phyloP scores from a whole-genome alignment of 495 filamentous ascomycete genomes.

The Extremus antarcticus region DNA sequence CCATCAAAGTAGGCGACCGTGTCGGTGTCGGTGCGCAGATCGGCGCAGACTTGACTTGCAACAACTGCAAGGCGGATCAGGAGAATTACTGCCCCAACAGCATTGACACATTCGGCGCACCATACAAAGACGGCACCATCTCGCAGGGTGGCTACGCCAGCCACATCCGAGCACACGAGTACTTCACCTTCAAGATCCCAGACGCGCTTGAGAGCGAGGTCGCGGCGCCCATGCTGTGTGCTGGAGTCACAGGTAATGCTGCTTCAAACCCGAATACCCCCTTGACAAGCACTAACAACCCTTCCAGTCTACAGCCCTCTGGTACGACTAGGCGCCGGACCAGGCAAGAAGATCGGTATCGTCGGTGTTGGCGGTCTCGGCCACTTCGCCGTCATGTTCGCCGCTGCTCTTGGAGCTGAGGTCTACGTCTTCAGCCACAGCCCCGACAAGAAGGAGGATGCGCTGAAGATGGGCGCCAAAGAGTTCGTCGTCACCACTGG shows the following conservation, averaged over 20 bases:
- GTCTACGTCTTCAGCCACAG: slow-evolving; percentile 36
- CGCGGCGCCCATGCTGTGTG: slow-evolving; percentile 86
- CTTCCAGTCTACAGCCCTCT: slow-evolving; percentile 60
- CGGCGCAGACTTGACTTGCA: slow-evolving; percentile 57
- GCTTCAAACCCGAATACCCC: not conserved
- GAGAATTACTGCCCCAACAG: slow-evolving; percentile 68
- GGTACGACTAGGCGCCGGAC: slow-evolving; percentile 56
- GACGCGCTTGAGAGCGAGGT: slow-evolving; percentile 54
- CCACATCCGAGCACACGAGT: slow-evolving; percentile 65
- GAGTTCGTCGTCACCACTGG: slow-evolving; percentile 32
- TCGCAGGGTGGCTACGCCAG: slow-evolving; percentile 55
- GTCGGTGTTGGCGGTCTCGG: slow-evolving; percentile 30
- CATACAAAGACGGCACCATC: slow-evolving; percentile 46
- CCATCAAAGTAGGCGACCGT: slow-evolving; percentile 59
- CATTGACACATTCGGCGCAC: slow-evolving; percentile 55
- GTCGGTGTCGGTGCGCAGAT: slow-evolving; percentile 73
- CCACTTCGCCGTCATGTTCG: slow-evolving; percentile 34
- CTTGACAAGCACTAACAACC: not conserved
- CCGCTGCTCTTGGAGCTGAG: slow-evolving; percentile 35
- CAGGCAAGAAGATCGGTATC: slow-evolving; percentile 64
- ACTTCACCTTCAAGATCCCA: slow-evolving; percentile 74
- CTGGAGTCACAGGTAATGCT: slow-evolving; percentile 47
- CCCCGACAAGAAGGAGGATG: slow-evolving; percentile 33
- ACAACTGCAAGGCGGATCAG: slow-evolving; percentile 57
- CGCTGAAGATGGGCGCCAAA: slow-evolving; percentile 33